These are phyloP conservation scores for Protomyces inundatus DNA, from an alignment of 1,139 yeast genomes.

Conservation along the genomic window DNA sequence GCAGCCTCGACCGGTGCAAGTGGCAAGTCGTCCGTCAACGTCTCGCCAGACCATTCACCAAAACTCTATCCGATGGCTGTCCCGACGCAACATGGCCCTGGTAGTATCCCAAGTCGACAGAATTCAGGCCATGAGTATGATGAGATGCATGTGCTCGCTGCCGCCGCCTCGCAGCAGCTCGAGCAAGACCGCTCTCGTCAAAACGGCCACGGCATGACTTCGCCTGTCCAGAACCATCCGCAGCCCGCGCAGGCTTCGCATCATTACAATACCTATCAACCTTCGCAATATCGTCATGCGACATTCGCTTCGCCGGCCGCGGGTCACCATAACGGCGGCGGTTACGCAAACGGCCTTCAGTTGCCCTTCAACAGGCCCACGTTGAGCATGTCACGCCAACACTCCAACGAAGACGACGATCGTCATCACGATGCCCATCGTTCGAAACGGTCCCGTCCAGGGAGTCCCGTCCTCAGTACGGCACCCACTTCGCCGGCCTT, in stretches of 20 bases:
- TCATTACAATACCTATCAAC: conserved; percentile 7
- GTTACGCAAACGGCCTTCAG: conserved; percentile 23
- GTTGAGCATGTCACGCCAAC: conserved; percentile 28
- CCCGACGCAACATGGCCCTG: conserved; percentile 3
- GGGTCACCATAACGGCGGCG: conserved; percentile 11
- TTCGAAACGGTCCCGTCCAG: conserved; percentile 67
- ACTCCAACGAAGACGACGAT: conserved; percentile 27
- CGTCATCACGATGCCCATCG: conserved; percentile 33
- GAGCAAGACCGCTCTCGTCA: conserved; percentile 44
- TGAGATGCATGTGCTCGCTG: conserved; percentile 71
- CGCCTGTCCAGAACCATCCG: neutral
- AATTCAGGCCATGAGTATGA: conserved; percentile 14
- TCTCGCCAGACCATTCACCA: conserved; percentile 33
- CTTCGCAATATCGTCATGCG: conserved; percentile 23
- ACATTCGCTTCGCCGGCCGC: conserved; percentile 26
- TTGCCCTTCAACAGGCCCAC: conserved; percentile 22
- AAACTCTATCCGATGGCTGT: conserved; percentile 28
- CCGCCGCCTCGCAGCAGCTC: conserved; percentile 76
- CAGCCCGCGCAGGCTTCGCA: neutral
- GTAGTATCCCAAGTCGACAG: neutral
- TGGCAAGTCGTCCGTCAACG: conserved; percentile 32
- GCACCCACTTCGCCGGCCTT: conserved; percentile 52
- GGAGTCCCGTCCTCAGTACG: conserved; percentile 61
- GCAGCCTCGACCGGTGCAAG: conserved; percentile 28
- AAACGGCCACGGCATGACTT: neutral